Evolutionary conservation across 2,329 filamentous ascomycete species (phyloP).

Genomic region (Lasiodiplodia theobromae): DNA sequence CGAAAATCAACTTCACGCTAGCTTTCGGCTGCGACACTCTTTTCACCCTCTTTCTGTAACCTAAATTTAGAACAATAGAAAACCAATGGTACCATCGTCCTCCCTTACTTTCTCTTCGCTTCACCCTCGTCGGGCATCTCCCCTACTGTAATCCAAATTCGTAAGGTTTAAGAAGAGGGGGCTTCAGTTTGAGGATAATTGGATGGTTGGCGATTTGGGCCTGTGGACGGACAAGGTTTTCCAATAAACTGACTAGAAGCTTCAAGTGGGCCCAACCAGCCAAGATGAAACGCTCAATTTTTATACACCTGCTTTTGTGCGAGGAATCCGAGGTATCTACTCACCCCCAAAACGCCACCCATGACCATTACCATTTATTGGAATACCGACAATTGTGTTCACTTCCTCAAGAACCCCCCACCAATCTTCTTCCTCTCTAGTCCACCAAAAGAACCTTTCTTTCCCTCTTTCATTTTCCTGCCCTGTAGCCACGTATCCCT

Average conservation of each 20-base stretch:
- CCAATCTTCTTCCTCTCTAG: constrained; percentile 42
- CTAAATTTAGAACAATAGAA: not conserved
- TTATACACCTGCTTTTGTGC: not conserved
- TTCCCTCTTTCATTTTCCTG: constrained; percentile 41
- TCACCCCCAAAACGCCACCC: constrained; percentile 3
- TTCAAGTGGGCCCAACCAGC: too few species aligned
- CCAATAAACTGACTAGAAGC: too few species aligned
- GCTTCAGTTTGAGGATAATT: too few species aligned
- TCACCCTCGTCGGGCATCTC: not conserved
- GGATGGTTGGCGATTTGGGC: too few species aligned
- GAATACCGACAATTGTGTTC: not conserved
- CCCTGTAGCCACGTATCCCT: constrained; percentile 54
- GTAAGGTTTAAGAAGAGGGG: too few species aligned
- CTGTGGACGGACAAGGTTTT: too few species aligned
- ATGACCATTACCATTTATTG: not conserved
- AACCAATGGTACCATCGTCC: not conserved
- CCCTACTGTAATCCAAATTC: not conserved
- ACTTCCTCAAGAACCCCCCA: constrained; percentile 40
- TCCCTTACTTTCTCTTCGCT: not conserved
- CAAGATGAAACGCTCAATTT: not conserved
- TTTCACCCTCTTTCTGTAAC: not conserved
- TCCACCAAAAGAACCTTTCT: constrained; percentile 15
- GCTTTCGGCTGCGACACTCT: too few species aligned
- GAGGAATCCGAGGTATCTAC: constrained; percentile 5
- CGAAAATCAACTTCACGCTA: too few species aligned